These are phyloP conservation scores for Alternaria sp. DNA, from an alignment of 2,329 filamentous ascomycete genomes.

Conservation along the genomic window DNA sequence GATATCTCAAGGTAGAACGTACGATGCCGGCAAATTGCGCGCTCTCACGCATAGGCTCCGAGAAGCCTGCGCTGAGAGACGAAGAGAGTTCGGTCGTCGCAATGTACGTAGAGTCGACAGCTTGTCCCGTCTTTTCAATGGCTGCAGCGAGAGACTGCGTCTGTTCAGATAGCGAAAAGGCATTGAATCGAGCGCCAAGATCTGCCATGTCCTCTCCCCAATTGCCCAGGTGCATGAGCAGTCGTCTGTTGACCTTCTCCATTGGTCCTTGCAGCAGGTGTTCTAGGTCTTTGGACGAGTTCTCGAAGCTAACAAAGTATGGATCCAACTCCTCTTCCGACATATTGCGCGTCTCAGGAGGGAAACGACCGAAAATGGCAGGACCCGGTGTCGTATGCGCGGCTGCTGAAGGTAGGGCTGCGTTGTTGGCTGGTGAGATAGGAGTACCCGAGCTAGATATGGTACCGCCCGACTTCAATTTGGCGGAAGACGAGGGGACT, in stretches of 20 bases:
- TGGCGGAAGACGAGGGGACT: conserved; percentile 82
- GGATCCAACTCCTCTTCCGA: conserved; percentile 92
- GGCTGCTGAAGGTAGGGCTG: conserved; percentile 59
- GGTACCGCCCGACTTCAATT: conserved; percentile 68
- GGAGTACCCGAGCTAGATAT: conserved; percentile 59
- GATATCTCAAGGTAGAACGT: conserved; percentile 83
- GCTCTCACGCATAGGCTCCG: conserved; percentile 96
- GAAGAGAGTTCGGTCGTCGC: conserved; percentile 90
- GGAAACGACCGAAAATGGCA: conserved; percentile 79
- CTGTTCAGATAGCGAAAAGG: conserved; percentile 92
- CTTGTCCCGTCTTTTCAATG: conserved; percentile 93
- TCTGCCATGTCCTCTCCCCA: conserved; percentile 89
- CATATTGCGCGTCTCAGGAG: conserved; percentile 75
- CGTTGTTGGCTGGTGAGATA: conserved; percentile 59
- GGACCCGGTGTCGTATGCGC: conserved; percentile 64
- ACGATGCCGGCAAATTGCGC: conserved; percentile 97
- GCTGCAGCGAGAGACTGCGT: conserved; percentile 87
- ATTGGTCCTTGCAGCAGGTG: conserved; percentile 87
- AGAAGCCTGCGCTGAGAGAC: conserved; percentile 89
- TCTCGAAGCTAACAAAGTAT: conserved; percentile 93
- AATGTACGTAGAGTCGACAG: conserved; percentile 94
- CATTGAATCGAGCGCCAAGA: conserved; percentile 93
- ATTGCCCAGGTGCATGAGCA: conserved; percentile 82
- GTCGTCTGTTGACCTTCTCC: conserved; percentile 93
- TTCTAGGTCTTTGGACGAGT: conserved; percentile 90